Percentiles rank a stretch among this genome's conserved stretches.
Evolutionary conservation across 2,329 filamentous ascomycete genomes (phyloP).

Genomic region (Bipolaris bicolor): DNA sequence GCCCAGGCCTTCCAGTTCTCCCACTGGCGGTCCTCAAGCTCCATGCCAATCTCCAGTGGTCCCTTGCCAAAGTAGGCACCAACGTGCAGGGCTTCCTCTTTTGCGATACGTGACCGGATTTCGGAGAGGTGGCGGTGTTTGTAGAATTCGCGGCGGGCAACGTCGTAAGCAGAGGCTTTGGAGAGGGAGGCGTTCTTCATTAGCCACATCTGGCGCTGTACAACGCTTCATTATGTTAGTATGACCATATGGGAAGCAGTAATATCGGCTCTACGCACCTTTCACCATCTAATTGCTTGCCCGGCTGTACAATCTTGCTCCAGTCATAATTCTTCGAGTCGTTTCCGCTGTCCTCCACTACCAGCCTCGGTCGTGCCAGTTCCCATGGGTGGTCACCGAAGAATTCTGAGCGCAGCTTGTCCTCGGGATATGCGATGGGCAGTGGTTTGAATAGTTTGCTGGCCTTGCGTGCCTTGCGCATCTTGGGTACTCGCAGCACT

Average conservation of each 20-base stretch:
- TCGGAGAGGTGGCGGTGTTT: conserved; percentile 80
- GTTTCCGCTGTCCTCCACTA: conserved; percentile 85
- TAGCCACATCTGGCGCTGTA: conserved; percentile 89
- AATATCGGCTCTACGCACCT: conserved; percentile 60
- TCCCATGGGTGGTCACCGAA: conserved; percentile 98
- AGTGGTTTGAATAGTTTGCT: conserved; percentile 83
- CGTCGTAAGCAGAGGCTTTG: conserved; percentile 78
- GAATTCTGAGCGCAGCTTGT: conserved; percentile 78
- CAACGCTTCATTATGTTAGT: conserved; percentile 66
- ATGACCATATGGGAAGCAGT: neutral
- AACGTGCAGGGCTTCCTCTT: conserved; percentile 83
- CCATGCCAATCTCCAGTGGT: conserved; percentile 76
- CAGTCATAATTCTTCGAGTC: conserved; percentile 80
- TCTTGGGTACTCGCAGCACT: conserved; percentile 55
- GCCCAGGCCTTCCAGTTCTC: conserved; percentile 90
- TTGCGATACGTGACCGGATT: conserved; percentile 78
- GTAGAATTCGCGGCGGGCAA: conserved; percentile 90
- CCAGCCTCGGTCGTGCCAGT: conserved; percentile 81
- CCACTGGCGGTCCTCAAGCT: conserved; percentile 78
- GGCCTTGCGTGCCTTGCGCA: conserved; percentile 58
- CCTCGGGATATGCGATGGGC: conserved; percentile 79
- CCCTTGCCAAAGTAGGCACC: conserved; percentile 89
- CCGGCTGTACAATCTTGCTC: conserved; percentile 76
- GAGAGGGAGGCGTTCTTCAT: conserved; percentile 64
- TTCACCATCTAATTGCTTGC: conserved; percentile 81